A percentile compares a stretch with the other conserved stretches of the same genome.
phyloP scores from a whole-genome alignment of 2,329 filamentous ascomycete genomes.

The Trichophyton verrucosum region DNA sequence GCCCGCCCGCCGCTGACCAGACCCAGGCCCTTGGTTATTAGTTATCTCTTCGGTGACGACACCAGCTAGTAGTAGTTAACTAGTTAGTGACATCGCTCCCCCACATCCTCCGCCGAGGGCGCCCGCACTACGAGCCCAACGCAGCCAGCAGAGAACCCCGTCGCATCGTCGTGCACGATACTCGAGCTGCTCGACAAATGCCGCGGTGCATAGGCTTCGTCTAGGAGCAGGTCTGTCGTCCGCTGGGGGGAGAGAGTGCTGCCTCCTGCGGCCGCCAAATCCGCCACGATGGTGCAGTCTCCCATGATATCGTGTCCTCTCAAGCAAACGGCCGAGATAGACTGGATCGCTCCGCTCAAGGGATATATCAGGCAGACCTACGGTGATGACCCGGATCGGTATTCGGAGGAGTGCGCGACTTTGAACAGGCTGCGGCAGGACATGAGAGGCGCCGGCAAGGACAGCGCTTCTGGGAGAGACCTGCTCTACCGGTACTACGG shows the following conservation, averaged over 20 bases:
- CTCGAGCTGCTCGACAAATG: not conserved
- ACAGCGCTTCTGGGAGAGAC: slow-evolving; percentile 86
- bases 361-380: slow-evolving; percentile 86
- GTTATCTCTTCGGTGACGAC: not conserved
- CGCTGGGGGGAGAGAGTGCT: not conserved
- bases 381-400: slow-evolving; percentile 91
- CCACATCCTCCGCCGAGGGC: not conserved
- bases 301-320: slow-evolving; percentile 93
- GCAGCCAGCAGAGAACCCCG: not conserved
- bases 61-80: not conserved
- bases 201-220: not conserved
- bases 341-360: slow-evolving; percentile 90
- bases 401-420: slow-evolving; percentile 86
- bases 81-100: not conserved
- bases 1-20: not conserved
- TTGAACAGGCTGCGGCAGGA: slow-evolving; percentile 93
- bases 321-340: slow-evolving; percentile 91
- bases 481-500: slow-evolving; percentile 95
- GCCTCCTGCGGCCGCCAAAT: not conserved
- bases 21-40: not conserved
- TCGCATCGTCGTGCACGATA: not conserved
- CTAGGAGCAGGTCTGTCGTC: not conserved
- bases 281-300: slow-evolving; percentile 58
- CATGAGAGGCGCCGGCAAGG: slow-evolving; percentile 93
- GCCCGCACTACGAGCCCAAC: not conserved